These are phyloP conservation scores for Globisporangium ultimum DNA, from an alignment of 352 stramenopile species.

Conservation along the genomic window DNA sequence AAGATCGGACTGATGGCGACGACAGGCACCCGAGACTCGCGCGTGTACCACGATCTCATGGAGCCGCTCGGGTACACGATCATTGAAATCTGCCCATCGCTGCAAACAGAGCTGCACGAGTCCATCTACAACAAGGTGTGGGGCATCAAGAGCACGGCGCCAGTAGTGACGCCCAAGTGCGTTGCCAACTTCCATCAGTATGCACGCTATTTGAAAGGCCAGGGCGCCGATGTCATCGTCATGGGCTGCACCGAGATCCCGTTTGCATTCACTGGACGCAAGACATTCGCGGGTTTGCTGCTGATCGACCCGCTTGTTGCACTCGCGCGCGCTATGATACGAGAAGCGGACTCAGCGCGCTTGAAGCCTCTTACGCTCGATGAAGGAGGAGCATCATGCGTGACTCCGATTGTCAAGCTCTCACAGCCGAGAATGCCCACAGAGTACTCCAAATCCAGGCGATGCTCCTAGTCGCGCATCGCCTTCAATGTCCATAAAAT, in stretches of 20 bases:
- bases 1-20: slow-evolving; percentile 64
- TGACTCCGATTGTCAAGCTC: slow-evolving; percentile 22
- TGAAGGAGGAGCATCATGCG: slow-evolving; percentile 6
- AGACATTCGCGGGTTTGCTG: slow-evolving; percentile 31
- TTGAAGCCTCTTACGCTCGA: slow-evolving; percentile 33
- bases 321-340: slow-evolving; percentile 69
- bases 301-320: slow-evolving; percentile 77
- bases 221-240: slow-evolving; percentile 61
- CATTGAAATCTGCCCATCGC: slow-evolving; percentile 40
- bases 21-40: slow-evolving; percentile 54
- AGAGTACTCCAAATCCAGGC: slow-evolving; percentile 1
- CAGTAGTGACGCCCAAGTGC: slow-evolving; percentile 41
- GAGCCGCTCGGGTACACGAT: slow-evolving; percentile 54
- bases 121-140: slow-evolving; percentile 71
- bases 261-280: slow-evolving; percentile 60
- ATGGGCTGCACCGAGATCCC: slow-evolving; percentile 80
- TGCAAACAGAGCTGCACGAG: slow-evolving; percentile 65
- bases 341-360: slow-evolving; percentile 43
- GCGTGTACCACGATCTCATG: slow-evolving; percentile 69
- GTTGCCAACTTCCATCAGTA: slow-evolving; percentile 65
- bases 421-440: neutral
- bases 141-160: slow-evolving; percentile 75
- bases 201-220: slow-evolving; percentile 32
- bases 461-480: neutral
- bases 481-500: neutral